Evolutionary conservation across 2,329 filamentous ascomycete genomes (phyloP), one percentile per base, ranked within the genome.

Genomic region (Chrysoporthe deuterocubensis): DNA sequence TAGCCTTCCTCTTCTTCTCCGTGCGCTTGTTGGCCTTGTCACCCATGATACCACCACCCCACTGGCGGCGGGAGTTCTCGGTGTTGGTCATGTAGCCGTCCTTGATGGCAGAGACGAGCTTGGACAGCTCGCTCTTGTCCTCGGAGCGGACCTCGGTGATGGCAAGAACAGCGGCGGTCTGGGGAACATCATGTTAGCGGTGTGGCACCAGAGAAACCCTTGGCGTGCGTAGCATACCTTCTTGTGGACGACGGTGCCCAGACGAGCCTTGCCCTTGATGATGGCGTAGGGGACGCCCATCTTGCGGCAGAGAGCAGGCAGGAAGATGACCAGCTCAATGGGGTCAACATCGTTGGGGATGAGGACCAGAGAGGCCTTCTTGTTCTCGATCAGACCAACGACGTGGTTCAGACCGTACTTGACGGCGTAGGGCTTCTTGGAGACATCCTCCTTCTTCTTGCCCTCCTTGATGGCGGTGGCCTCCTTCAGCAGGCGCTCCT

Each of bases 331-430:
- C 77, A 99, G 87, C 90, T 99, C 96, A 81, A 99, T 99, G 78
- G 96, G 96, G 89, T 99, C 96, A 78, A 99, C 96, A 81, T 99
- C 96, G 87, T 99, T 97, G 83, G 96, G 93, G 82, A 99, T 99
- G 77, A 99, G 90, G 80, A 99, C 96, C 74, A 99, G 90, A 72
- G 93, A 90, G 74, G 96, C 95, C 92, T 99, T 99, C 93, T 99
- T 99, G 90, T 97, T 97, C 91, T 97, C 94, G 78, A 97, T 92
- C 76, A 97, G 89, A 75, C 93, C 94, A 75, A 97, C 94, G 74
- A 99, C 96, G 89, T 99, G 96, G 92, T 99, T 99, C 78, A 99
- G 91, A 87, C 96, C 96, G 85, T 97, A 99, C 91, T 99, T 99
- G 89, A 96, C 94, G 75, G 92, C 86, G 86, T 97, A 99, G 79